phyloP scores from a whole-genome alignment of 257 asterid species.

The Fraxinus cuspidata region DNA sequence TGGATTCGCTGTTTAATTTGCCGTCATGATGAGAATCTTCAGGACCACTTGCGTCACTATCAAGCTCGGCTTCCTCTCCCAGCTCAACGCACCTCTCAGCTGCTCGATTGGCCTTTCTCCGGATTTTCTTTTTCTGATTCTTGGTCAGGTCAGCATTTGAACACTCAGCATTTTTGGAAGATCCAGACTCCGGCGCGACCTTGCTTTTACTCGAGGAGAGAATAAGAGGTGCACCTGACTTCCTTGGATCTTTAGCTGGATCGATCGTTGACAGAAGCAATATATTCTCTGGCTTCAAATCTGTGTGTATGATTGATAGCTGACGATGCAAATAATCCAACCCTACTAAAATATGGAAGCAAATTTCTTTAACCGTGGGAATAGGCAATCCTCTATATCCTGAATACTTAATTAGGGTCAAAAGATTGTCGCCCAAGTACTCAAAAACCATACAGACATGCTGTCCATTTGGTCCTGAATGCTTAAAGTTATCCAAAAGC shows the following conservation, averaged over 20 bases:
- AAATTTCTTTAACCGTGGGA: constrained; percentile 86
- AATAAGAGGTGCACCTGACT: constrained; percentile 62
- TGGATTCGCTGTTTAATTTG: constrained; percentile 40
- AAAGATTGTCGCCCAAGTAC: constrained; percentile 87
- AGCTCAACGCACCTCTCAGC: constrained; percentile 65
- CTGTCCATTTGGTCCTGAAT: constrained; percentile 94
- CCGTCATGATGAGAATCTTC: constrained; percentile 56
- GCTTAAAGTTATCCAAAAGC: constrained; percentile 94
- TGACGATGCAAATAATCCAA: constrained; percentile 91
- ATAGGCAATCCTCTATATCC: constrained; percentile 80
- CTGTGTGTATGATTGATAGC: constrained; percentile 95
- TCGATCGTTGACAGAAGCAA: constrained; percentile 76
- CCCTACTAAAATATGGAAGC: constrained; percentile 78
- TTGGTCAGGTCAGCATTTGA: constrained; percentile 62
- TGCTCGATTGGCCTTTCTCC: constrained; percentile 74
- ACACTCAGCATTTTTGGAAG: constrained; percentile 54
- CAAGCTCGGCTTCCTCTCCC: constrained; percentile 61
- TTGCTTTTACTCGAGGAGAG: constrained; percentile 69
- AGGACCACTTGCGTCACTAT: constrained; percentile 59
- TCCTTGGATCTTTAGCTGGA: constrained; percentile 77
- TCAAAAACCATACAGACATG: constrained; percentile 98
- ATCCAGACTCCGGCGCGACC: constrained; percentile 47
- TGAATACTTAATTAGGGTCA: constrained; percentile 85
- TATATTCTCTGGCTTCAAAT: constrained; percentile 94
- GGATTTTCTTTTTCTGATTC: constrained; percentile 89